phyloP scores from a whole-genome alignment of 139 green algal species.

The Asterochloris sp. region DNA sequence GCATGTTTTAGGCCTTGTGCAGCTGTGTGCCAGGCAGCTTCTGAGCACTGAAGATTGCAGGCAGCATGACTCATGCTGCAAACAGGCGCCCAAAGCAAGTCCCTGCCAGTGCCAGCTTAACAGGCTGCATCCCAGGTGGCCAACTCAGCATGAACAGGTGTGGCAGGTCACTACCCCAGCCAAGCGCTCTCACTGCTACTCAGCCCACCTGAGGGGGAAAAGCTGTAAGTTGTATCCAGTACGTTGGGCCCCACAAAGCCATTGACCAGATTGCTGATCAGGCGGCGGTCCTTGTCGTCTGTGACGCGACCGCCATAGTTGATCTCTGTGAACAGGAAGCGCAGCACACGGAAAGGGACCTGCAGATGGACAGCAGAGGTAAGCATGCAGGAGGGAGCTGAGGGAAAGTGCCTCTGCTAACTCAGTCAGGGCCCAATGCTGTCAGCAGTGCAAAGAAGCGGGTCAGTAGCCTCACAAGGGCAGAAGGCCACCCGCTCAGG shows the following conservation, averaged over 20 bases:
- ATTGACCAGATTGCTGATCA: conserved; percentile 47
- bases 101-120: too few relatives aligned
- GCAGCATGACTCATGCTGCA: too few relatives aligned
- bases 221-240: conserved; percentile 18
- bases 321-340: conserved; percentile 72
- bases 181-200: background rate
- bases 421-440: conserved; percentile 39
- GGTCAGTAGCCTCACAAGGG: too few relatives aligned
- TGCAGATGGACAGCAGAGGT: conserved; percentile 62
- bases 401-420: conserved; percentile 76
- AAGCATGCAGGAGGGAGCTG: conserved; percentile 23
- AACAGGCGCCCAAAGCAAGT: too few relatives aligned
- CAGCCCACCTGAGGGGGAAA: conserved; percentile 9
- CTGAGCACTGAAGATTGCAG: too few relatives aligned
- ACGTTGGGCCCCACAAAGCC: conserved; percentile 40
- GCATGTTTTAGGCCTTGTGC: too few relatives aligned
- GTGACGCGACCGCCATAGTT: conserved; percentile 91
- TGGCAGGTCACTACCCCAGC: too few relatives aligned
- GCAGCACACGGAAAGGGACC: conserved; percentile 42
- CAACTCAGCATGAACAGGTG: too few relatives aligned
- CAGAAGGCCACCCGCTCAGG: too few relatives aligned
- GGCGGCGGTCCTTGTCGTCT: conserved; percentile 76
- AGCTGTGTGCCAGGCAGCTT: too few relatives aligned
- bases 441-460: too few relatives aligned
- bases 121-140: too few relatives aligned